phyloP scores from a whole-genome alignment of 352 stramenopile genomes.

The Globisporangium spinosum region DNA sequence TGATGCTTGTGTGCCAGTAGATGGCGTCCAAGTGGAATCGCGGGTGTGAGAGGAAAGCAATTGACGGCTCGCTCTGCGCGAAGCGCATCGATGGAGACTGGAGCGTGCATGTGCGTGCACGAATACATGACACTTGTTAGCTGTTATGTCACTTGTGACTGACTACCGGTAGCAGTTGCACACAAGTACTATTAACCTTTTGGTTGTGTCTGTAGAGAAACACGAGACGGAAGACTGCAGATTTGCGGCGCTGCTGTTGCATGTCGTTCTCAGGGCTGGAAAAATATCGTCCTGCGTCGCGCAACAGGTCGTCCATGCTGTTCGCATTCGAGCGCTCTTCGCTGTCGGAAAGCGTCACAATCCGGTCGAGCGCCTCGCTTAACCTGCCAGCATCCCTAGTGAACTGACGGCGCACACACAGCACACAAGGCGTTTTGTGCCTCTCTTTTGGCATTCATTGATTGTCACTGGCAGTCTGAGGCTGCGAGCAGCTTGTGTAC shows the following conservation, averaged over 20 bases:
- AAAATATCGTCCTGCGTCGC: slow-evolving; percentile 31
- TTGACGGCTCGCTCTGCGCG: slow-evolving; percentile 10
- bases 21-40: slow-evolving; percentile 39
- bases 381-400: slow-evolving; percentile 29
- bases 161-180: neutral
- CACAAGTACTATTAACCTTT: neutral
- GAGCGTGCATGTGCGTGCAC: slow-evolving; percentile 7
- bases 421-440: neutral
- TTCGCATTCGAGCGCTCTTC: slow-evolving; percentile 14
- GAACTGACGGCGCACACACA: slow-evolving; percentile 24
- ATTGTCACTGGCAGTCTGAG: no score
- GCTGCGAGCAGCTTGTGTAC: neutral
- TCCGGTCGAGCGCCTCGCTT: slow-evolving; percentile 22
- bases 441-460: neutral
- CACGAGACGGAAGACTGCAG: slow-evolving; percentile 7
- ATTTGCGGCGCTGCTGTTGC: neutral
- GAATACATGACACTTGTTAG: neutral
- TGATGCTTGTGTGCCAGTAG: slow-evolving; percentile 42
- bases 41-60: slow-evolving; percentile 28
- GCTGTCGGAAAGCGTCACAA: slow-evolving; percentile 3
- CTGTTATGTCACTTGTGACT: slow-evolving; percentile 4
- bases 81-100: slow-evolving; percentile 18
- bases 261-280: neutral
- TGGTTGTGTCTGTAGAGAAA: slow-evolving; percentile 15
- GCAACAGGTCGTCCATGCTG: slow-evolving; percentile 35